Evolutionary conservation across 1,139 yeast genomes (phyloP), one percentile per base, ranked within the genome.

Genomic region (Pichia terricola): DNA sequence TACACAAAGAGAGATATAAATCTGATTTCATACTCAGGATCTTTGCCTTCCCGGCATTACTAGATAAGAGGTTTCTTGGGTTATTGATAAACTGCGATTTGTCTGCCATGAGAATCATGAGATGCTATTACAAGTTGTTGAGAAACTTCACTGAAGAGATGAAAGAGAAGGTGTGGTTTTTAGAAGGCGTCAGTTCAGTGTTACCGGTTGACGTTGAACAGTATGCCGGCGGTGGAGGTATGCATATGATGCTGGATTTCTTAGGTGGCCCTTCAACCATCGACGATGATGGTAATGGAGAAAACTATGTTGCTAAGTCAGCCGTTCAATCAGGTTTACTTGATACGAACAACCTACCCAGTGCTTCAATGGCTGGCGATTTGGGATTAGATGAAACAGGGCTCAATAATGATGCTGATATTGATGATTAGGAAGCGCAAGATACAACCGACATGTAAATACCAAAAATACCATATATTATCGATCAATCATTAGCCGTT

Each of bases 161-260:
- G 82, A 85, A 83, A 59, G 94, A 87, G 55, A 77, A 77, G 54
- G 94, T 88, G 16, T 89, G 97, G 97, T 89, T 89, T 55, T 69
- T 89, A 51, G 95, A 88, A 62, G 96, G 96, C 2, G 95, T 89
- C 2, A 76, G 94, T 4, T 79, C 79, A 48, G 95, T 87, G 1
- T 69, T 89, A 42, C 94, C 94, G 0, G 88, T 77, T 16, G 88
- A 83, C 60, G 94, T 83, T 26, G 94, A 83, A 51, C 86, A 82
- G 54, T 83, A 83, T 57, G 78, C 85, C 16, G 91, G 91, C 10
- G 91, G 91, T 43, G 91, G 94, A 42, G 91, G 91, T 50, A 81
- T 81, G 87, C 87, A 82, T 58, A 83, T 83, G 91, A 83, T 83
- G 94, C 68, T 83, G 63, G 91, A 83, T 61, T 83, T 83, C 66